Percentiles rank a stretch among this genome's conserved stretches.
These are phyloP conservation scores for Yamadazyma olivae DNA, from an alignment of 805 yeast species.

Conservation along the genomic window DNA sequence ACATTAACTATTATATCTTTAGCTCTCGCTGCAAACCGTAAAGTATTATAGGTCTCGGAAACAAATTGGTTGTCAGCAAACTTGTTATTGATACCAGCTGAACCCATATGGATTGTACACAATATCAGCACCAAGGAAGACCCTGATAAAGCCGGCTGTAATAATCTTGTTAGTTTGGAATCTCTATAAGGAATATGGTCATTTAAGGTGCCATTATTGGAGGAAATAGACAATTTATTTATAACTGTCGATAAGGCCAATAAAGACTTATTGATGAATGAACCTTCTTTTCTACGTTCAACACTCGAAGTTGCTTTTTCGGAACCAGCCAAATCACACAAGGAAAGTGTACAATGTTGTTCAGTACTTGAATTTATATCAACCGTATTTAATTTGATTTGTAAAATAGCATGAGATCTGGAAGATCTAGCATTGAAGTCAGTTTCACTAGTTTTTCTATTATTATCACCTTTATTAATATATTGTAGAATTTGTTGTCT, in stretches of 20 bases:
- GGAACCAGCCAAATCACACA: slow-evolving; percentile 97
- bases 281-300: slow-evolving; percentile 90
- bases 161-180: slow-evolving; percentile 81
- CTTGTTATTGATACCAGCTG: slow-evolving; percentile 13
- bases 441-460: slow-evolving; percentile 81
- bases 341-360: slow-evolving; percentile 60
- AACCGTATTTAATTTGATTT: slow-evolving; percentile 53
- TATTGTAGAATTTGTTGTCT: slow-evolving; percentile 59
- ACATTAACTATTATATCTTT: slow-evolving; percentile 77
- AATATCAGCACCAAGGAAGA: slow-evolving; percentile 77
- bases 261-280: slow-evolving; percentile 87
- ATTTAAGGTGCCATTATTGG: slow-evolving; percentile 23
- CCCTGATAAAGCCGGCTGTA: slow-evolving; percentile 92
- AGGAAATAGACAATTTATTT: slow-evolving; percentile 58
- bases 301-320: slow-evolving; percentile 73
- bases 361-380: slow-evolving; percentile 39
- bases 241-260: slow-evolving; percentile 92
- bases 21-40: slow-evolving; percentile 91
- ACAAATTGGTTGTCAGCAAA: slow-evolving; percentile 38
- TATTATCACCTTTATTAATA: slow-evolving; percentile 67
- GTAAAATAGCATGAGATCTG: slow-evolving; percentile 87
- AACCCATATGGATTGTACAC: slow-evolving; percentile 78
- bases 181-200: slow-evolving; percentile 91
- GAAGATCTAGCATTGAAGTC: slow-evolving; percentile 87
- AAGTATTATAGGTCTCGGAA: slow-evolving; percentile 82